phyloP scores from a whole-genome alignment of 2,329 filamentous ascomycete genomes.

The Cryphonectria parasitica region DNA sequence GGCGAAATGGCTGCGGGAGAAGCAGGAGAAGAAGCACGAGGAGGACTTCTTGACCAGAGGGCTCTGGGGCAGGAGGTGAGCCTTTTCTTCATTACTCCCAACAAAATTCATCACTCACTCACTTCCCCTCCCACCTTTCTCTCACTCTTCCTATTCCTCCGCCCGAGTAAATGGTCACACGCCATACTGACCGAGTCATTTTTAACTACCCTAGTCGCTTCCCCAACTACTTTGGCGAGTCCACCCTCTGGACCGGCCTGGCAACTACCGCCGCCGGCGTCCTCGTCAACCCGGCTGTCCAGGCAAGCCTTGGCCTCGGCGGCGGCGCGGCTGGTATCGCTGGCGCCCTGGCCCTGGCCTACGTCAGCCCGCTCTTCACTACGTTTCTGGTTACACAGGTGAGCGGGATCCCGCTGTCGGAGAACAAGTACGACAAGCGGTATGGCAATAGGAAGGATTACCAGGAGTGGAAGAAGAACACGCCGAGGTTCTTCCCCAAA shows the following conservation, averaged over 20 bases:
- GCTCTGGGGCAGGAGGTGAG: constrained; percentile 60
- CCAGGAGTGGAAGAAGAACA: constrained; percentile 68
- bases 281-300: constrained; percentile 57
- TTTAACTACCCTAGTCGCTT: constrained; percentile 47
- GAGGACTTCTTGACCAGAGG: constrained; percentile 69
- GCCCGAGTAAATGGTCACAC: too few species aligned
- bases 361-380: constrained; percentile 66
- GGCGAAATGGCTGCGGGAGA: constrained; percentile 61
- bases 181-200: background rate
- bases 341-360: constrained; percentile 49
- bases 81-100: too few species aligned
- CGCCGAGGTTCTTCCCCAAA: constrained; percentile 67
- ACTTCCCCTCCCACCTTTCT: too few species aligned
- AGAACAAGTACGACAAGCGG: constrained; percentile 69
- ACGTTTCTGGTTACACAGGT: constrained; percentile 66
- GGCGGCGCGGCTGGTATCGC: constrained; percentile 41
- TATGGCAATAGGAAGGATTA: constrained; percentile 69
- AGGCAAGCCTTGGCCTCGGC: constrained; percentile 60
- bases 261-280: constrained; percentile 62
- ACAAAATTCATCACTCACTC: background rate
- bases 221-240: constrained; percentile 76
- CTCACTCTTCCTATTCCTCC: background rate
- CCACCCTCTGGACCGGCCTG: constrained; percentile 70
- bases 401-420: constrained; percentile 66
- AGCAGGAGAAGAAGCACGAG: constrained; percentile 66